Percentiles rank a stretch among this genome's conserved stretches.
These are phyloP conservation scores for Geotrichum aggregatum DNA, from an alignment of 1,139 yeast genomes.

Conservation along the genomic window DNA sequence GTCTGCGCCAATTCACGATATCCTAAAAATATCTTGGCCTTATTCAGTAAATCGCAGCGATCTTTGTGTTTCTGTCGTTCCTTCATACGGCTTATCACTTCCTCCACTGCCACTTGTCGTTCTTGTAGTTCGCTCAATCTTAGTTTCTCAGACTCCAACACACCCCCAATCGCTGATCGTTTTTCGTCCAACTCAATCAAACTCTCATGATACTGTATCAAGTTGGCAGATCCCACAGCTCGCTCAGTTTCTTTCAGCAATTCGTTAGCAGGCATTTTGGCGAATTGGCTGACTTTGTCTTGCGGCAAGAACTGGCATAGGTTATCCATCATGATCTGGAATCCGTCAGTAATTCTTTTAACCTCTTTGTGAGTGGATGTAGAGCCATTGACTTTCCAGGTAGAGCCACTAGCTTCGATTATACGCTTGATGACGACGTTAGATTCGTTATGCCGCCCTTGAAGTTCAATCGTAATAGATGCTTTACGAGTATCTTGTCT, in stretches of 20 bases:
- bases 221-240: conserved; percentile 63
- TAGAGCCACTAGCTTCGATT: conserved; percentile 36
- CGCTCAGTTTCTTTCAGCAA: conserved; percentile 74
- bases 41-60: conserved; percentile 4
- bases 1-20: conserved; percentile 23
- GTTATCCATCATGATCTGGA: conserved; percentile 83
- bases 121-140: conserved; percentile 27
- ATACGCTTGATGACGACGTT: conserved; percentile 46
- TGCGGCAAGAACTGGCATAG: conserved; percentile 94
- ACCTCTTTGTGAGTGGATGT: conserved; percentile 47
- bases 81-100: conserved; percentile 24
- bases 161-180: conserved; percentile 32
- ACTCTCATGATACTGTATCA: conserved; percentile 54
- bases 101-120: conserved; percentile 29
- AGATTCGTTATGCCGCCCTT: conserved; percentile 41
- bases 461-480: conserved; percentile 61
- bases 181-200: conserved; percentile 52
- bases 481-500: conserved; percentile 63
- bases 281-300: conserved; percentile 91
- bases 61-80: conserved; percentile 12
- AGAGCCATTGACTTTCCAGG: conserved; percentile 56
- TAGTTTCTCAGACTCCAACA: conserved; percentile 36
- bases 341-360: conserved; percentile 30
- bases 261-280: conserved; percentile 71
- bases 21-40: conserved; percentile 18